Evolutionary conservation across 2,329 filamentous ascomycete species (phyloP).

Genomic region (Diaporthe sp.): DNA sequence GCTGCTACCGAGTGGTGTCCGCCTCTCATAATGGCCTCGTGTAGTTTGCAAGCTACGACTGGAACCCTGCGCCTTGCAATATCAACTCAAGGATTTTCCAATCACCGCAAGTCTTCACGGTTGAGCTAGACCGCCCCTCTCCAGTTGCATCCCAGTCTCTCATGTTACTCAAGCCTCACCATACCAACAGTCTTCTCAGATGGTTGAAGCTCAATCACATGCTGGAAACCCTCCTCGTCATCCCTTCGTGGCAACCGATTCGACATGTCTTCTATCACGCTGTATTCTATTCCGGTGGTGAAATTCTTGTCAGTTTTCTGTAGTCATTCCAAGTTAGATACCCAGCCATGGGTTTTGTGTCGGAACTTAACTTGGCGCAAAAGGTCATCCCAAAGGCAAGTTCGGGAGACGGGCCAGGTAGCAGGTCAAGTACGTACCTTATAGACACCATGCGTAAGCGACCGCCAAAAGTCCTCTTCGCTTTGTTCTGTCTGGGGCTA

Average conservation of each 20-base stretch:
- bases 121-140: background rate
- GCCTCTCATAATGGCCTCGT: background rate
- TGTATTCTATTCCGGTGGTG: background rate
- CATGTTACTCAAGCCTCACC: background rate
- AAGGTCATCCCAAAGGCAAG: background rate
- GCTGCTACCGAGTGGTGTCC: background rate
- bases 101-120: background rate
- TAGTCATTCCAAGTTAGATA: background rate
- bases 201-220: background rate
- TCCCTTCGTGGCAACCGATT: no score
- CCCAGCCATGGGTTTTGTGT: background rate
- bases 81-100: background rate
- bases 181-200: background rate
- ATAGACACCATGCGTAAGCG: background rate
- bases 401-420: background rate
- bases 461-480: background rate
- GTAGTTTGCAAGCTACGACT: background rate
- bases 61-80: background rate
- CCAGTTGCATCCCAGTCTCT: no score
- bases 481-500: no score
- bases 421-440: background rate
- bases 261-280: background rate
- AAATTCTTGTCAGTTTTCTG: background rate
- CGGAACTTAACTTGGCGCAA: background rate
- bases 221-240: background rate